Percentiles rank a stretch among this genome's conserved stretches.
These are phyloP conservation scores for Patellaria atrata DNA, from an alignment of 495 filamentous ascomycete species.

Conservation along the genomic window DNA sequence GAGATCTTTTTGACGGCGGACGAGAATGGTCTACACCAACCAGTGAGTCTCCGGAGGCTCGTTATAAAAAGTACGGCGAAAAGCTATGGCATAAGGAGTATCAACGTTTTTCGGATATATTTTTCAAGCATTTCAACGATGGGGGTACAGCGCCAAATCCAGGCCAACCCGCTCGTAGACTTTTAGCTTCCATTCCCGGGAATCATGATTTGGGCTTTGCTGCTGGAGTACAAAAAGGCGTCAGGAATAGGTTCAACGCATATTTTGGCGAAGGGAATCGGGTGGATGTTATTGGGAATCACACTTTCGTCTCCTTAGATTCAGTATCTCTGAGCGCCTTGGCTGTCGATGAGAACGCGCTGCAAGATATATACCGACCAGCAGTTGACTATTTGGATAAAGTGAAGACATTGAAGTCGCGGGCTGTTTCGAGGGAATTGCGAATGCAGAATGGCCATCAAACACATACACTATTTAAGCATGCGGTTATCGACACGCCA, in stretches of 20 bases:
- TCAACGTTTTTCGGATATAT: slow-evolving; percentile 62
- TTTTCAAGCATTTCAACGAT: slow-evolving; percentile 40
- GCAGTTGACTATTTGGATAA: slow-evolving; percentile 60
- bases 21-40: slow-evolving; percentile 75
- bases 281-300: slow-evolving; percentile 83
- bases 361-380: slow-evolving; percentile 52
- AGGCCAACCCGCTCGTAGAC: slow-evolving; percentile 36
- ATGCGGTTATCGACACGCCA: slow-evolving; percentile 17
- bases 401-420: slow-evolving; percentile 34
- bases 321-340: slow-evolving; percentile 70
- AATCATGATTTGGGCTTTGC: slow-evolving; percentile 98
- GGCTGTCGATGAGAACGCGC: slow-evolving; percentile 35
- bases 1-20: slow-evolving; percentile 92
- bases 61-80: slow-evolving; percentile 61
- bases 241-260: slow-evolving; percentile 67
- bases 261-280: slow-evolving; percentile 85
- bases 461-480: slow-evolving; percentile 14
- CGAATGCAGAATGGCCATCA: slow-evolving; percentile 31
- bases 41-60: slow-evolving; percentile 50
- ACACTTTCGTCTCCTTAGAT: slow-evolving; percentile 88
- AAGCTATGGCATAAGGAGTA: slow-evolving; percentile 76
- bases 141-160: slow-evolving; percentile 13
- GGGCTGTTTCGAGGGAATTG: slow-evolving; percentile 41
- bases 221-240: slow-evolving; percentile 58
- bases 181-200: slow-evolving; percentile 73